Base-by-base conservation (phyloP, 805 yeast species). In the Nakazawaea wickerhamii region DNA sequence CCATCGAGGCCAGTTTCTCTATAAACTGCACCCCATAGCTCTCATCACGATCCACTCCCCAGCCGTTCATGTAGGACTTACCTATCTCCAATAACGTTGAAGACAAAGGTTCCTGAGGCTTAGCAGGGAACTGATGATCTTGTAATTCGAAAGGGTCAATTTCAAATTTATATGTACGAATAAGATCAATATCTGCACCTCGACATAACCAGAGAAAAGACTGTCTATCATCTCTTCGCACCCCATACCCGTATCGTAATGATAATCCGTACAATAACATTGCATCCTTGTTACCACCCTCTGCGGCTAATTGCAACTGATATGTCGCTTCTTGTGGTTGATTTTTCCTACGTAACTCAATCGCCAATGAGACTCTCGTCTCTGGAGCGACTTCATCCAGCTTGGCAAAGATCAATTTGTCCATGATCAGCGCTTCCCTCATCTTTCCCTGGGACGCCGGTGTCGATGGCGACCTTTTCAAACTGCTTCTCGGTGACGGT, bases 211-310 rank as follows among this genome's bases (percentile, higher is more conserved):
- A 83, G 41, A 65, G 59, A 36, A 80, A 65, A 3, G 88, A 74
- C 38, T 70, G 73, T 15, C 60, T 51, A 31, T 73, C 71, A 53
- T 81, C 81, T 41, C 67, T 70, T 15, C 74, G 66, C 9, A 81
- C 77, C 0, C 93, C 93, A 57, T 78, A 80, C 0, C 91, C 93
- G 44, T 72, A 64, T 38, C 83, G 63, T 19, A 85, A 59, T 0
- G 89, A 82, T 49, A 81, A 57, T 0, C 87, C 86, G 52, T 83
- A 84, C 23, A 82, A 55, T 36, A 78, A 67, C 81, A 77, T 82
- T 1, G 89, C 95, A 34, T 79, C 75, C 47, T 65, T 68, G 48
- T 73, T 69, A 6, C 86, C 84, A n/a, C 65, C 59, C 42, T 68
- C 67, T 4, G 90, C 83, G 1, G 86, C 84, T 23, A 72, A 66